Percentiles rank a stretch among this genome's conserved stretches.
phyloP scores from a whole-genome alignment of 148 eudicot genomes.

The Cornus controversa region DNA sequence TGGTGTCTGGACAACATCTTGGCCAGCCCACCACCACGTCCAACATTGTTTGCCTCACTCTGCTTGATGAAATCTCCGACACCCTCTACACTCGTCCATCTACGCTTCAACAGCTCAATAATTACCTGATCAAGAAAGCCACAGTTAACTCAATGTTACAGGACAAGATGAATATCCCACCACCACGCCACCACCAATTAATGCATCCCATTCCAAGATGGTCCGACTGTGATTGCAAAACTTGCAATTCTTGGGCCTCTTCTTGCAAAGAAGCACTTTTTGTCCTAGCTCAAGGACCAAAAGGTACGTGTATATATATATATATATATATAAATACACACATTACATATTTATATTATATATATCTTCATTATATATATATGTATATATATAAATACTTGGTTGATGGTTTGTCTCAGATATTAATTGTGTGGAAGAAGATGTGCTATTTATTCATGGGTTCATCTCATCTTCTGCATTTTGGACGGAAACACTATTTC shows the following conservation, averaged over 20 bases:
- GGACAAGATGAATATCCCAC: constrained; percentile 36
- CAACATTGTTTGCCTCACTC: constrained; percentile 52
- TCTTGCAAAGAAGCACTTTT: constrained; percentile 62
- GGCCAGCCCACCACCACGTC: too few relatives aligned
- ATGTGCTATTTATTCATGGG: constrained; percentile 89
- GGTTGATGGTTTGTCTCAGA: background rate
- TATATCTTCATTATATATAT: too few relatives aligned
- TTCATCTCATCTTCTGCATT: constrained; percentile 89
- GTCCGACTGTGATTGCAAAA: constrained; percentile 86
- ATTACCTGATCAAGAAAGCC: too few relatives aligned
- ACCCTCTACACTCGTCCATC: constrained; percentile 78
- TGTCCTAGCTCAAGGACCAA: constrained; percentile 57
- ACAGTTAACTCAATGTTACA: constrained; percentile 67
- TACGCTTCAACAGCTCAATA: too few relatives aligned
- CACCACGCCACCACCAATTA: background rate
- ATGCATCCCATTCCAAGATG: constrained; percentile 61
- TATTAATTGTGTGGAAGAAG: constrained; percentile 51
- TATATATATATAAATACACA: too few relatives aligned
- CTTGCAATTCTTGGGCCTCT: constrained; percentile 64
- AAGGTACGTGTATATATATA: constrained; percentile 30
- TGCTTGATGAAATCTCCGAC: constrained; percentile 83
- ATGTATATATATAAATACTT: too few relatives aligned
- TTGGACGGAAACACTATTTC: constrained; percentile 89
- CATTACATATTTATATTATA: too few relatives aligned
- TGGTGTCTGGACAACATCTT: constrained; percentile 61